Conservation (phyloP, 495 filamentous ascomycete genomes). For the Aspergillus biplanus region DNA sequence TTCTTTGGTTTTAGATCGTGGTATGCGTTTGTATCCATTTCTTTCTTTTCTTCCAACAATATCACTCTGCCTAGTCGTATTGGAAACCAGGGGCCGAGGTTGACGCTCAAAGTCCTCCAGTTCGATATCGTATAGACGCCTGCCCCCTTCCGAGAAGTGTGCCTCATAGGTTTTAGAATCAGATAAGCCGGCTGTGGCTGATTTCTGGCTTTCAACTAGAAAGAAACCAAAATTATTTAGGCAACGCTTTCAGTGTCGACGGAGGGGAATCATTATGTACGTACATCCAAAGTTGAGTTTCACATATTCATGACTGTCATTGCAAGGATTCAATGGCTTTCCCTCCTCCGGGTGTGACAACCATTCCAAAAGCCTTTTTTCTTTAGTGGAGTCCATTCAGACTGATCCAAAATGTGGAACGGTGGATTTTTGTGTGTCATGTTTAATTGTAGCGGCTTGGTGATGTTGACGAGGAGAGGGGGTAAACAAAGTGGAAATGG, state of each 20-base stretch:
- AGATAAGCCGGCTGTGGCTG: no score
- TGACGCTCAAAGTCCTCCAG: neutral
- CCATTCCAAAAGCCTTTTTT: conserved; percentile 9
- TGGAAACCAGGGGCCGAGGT: neutral
- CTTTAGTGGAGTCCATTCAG: neutral
- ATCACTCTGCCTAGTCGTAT: neutral
- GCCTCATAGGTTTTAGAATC: no score
- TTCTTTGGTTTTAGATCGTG: conserved; percentile 63
- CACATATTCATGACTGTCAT: neutral
- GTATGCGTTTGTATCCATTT: conserved; percentile 56
- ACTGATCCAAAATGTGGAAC: neutral
- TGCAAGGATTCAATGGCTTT: neutral
- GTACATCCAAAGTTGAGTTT: conserved; percentile 7
- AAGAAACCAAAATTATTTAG: no score
- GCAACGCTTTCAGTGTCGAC: no score
- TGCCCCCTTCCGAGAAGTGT: neutral
- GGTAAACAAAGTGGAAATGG: neutral
- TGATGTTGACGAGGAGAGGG: neutral
- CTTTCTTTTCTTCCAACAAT: conserved; percentile 6
- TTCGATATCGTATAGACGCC: neutral
- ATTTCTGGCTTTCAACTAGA: no score
- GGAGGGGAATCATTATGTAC: neutral
- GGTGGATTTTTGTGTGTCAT: neutral
- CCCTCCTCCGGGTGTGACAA: conserved; percentile 11
- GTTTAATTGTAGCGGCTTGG: conserved; percentile 1